Evolutionary conservation across 495 filamentous ascomycete genomes (phyloP).

Genomic region (Pyronema omphalodes): DNA sequence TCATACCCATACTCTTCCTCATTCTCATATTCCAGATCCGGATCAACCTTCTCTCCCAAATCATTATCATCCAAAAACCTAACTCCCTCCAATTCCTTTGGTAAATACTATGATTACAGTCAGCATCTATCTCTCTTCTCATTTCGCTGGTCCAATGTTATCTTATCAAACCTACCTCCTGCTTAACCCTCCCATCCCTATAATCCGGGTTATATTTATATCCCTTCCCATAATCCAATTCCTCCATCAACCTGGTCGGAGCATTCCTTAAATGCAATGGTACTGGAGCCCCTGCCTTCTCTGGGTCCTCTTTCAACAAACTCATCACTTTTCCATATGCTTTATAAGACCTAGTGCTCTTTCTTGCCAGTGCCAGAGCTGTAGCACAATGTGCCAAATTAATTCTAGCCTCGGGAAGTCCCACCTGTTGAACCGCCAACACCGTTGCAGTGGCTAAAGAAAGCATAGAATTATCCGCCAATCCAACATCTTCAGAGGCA

Average conservation of each 20-base stretch:
- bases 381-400: slow-evolving; percentile 74
- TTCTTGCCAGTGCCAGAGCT: slow-evolving; percentile 62
- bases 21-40: slow-evolving; percentile 27
- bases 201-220: slow-evolving; percentile 97
- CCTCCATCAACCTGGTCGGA: slow-evolving; percentile 80
- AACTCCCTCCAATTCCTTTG: slow-evolving; percentile 46
- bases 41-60: slow-evolving; percentile 61
- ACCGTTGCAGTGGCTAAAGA: slow-evolving; percentile 69
- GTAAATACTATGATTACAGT: slow-evolving; percentile 40
- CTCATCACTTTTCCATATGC: slow-evolving; percentile 61
- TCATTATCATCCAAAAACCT: slow-evolving; percentile 68
- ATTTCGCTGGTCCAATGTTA: too few relatives aligned
- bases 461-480: slow-evolving; percentile 76
- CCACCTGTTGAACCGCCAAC: slow-evolving; percentile 71
- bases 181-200: slow-evolving; percentile 59
- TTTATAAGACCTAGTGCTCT: slow-evolving; percentile 72
- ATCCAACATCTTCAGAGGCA: slow-evolving; percentile 49
- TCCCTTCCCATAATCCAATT: slow-evolving; percentile 70
- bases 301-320: slow-evolving; percentile 52
- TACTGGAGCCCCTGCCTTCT: slow-evolving; percentile 57
- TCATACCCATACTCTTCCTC: background rate
- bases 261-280: slow-evolving; percentile 83
- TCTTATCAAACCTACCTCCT: slow-evolving; percentile 36
- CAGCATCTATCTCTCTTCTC: background rate
- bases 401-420: slow-evolving; percentile 86